Base-by-base conservation (phyloP, 1,284 basidiomycete species). In the Porogramme epimiltina region DNA sequence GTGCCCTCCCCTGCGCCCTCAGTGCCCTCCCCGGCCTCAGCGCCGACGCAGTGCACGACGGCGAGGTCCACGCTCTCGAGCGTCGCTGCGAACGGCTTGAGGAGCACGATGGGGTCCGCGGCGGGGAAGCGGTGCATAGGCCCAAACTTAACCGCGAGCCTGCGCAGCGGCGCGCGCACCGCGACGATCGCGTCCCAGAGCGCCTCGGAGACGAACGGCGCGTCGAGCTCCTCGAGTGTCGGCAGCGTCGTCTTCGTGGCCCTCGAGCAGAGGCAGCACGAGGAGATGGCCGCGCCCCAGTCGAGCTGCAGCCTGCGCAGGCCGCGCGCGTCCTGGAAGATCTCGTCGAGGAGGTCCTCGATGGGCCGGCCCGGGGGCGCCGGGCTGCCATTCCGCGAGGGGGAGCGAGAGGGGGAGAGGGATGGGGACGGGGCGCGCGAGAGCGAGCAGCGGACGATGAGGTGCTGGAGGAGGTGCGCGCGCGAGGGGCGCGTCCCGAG, bases 261-360 rank as follows among this genome's bases (percentile, higher is more conserved):
- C 11, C 40, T 25, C n/a, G n/a, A 31, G 23, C 10, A 34, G 18
- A 53, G 43, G 38, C 41, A 51, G 33, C 42, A 31, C 4, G 49
- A 43, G n/a, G 47, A 31, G 24, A 48, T 38, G 13, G 55, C 51
- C 2, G 55, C 51, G 23, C 51, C 51, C 55, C 55, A 57, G 26
- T 54, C 51, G 3, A 51, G 36, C n/a, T 41, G 34, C 16, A 53
- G 38, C n/a, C 22, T 31, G 15, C 37, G 47, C 3, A 57, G 39
- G 11, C 20, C 25, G 16, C 15, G 22, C 1, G 55, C 42, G n/a
- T 42, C 23, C 18, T 22, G 48, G 4, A 57, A 33, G 11, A 57
- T 53, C 18, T 28, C 39, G 20, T 18, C 19, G 6, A 57, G 42
- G 18, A 49, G 40, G 3, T 44, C 18, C 3, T 45, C 25, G 18